Conservation (phyloP, 2,329 filamentous ascomycete species). For the Nannizziopsis barbatae region DNA sequence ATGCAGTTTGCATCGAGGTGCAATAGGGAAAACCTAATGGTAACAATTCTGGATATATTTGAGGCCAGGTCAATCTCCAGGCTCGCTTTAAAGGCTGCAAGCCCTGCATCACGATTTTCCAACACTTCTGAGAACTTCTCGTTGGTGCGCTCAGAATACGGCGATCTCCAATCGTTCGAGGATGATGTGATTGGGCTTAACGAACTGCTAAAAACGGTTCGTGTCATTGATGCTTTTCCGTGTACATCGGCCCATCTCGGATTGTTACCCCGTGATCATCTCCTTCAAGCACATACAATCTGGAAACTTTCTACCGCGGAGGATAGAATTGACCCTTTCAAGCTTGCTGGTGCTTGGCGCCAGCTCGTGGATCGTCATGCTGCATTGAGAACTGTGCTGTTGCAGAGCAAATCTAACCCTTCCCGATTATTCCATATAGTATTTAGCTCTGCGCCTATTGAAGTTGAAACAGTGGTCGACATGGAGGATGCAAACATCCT, state of each 20-base stretch:
- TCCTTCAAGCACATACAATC: conserved; percentile 9
- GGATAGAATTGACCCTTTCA: background rate
- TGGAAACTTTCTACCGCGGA: conserved; percentile 10
- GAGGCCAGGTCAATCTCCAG: conserved; percentile 7
- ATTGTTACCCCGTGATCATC: conserved; percentile 5
- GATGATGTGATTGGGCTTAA: background rate
- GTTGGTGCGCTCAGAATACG: background rate
- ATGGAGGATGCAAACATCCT: conserved; percentile 2
- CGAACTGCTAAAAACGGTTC: background rate
- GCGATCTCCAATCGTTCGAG: background rate
- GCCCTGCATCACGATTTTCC: background rate
- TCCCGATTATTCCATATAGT: conserved; percentile 5
- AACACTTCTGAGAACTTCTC: conserved; percentile 1
- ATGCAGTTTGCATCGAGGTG: conserved; percentile 23
- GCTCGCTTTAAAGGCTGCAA: background rate
- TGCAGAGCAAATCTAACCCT: background rate
- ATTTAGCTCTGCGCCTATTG: background rate
- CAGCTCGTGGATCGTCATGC: conserved; percentile 4
- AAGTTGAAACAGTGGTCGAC: background rate
- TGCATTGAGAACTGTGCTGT: conserved; percentile 3
- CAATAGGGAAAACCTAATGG: conserved; percentile 4
- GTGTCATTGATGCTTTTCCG: conserved; percentile 12
- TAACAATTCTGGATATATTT: conserved; percentile 12
- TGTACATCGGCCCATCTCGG: conserved; percentile 11
- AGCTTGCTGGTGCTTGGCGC: conserved; percentile 5